phyloP scores from a whole-genome alignment of 495 filamentous ascomycete species.

The Aspergillus affinis region DNA sequence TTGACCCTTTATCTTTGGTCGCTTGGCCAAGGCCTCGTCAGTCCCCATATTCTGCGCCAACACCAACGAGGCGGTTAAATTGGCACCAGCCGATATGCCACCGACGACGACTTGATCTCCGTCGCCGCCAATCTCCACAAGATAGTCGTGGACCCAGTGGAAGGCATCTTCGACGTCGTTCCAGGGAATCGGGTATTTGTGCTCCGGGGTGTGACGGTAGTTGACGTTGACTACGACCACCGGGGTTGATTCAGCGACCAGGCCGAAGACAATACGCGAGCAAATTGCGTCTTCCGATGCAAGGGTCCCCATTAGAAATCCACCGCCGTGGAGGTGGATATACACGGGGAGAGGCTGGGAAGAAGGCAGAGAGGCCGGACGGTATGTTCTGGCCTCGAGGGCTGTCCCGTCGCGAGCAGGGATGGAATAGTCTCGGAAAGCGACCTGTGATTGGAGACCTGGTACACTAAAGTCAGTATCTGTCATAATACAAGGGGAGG shows the following conservation, averaged over 20 bases:
- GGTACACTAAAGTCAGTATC: neutral
- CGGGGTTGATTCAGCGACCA: conserved; percentile 18
- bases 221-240: conserved; percentile 45
- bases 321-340: conserved; percentile 52
- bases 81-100: conserved; percentile 48
- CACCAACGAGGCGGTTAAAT: conserved; percentile 42
- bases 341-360: conserved; percentile 41
- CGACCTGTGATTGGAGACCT: conserved; percentile 26
- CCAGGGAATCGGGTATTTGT: conserved; percentile 42
- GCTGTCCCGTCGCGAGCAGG: conserved; percentile 39
- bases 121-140: conserved; percentile 32
- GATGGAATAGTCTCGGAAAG: conserved; percentile 33
- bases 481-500: neutral
- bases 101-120: conserved; percentile 42
- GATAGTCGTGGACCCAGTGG: conserved; percentile 42
- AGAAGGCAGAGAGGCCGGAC: conserved; percentile 23
- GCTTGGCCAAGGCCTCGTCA: conserved; percentile 22
- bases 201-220: conserved; percentile 50
- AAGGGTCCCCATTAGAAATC: conserved; percentile 47
- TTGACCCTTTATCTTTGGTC: conserved; percentile 38
- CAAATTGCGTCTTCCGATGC: conserved; percentile 49
- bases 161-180: conserved; percentile 49
- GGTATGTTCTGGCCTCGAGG: conserved; percentile 46
- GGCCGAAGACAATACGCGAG: conserved; percentile 35
- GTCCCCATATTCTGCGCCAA: conserved; percentile 29